Conservation (phyloP, 495 filamentous ascomycete genomes). For the Cercophora newfieldiana region DNA sequence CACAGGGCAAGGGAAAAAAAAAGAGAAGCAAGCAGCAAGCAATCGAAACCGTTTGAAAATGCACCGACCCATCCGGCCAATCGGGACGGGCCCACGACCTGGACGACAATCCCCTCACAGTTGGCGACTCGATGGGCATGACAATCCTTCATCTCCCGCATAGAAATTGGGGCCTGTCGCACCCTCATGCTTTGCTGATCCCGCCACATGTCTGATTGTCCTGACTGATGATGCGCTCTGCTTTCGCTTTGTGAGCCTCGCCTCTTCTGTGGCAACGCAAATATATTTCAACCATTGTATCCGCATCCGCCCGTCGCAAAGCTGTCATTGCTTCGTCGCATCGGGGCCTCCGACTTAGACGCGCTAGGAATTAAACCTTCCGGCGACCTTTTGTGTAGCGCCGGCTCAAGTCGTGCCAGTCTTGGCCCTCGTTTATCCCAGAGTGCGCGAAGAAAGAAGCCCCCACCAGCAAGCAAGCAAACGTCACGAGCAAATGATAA, state of each 20-base stretch:
- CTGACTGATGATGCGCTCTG: not conserved
- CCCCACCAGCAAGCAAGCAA: not conserved
- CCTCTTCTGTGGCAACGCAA: not conserved
- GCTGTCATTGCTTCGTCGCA: not conserved
- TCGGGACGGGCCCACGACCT: not conserved
- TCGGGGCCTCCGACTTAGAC: not conserved
- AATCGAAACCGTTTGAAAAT: not conserved
- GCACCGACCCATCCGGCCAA: not conserved
- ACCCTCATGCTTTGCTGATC: not conserved
- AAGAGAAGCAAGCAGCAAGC: not conserved
- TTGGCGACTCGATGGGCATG: not conserved
- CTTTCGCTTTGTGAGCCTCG: not conserved
- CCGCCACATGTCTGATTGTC: not conserved
- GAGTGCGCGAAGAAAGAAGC: not conserved
- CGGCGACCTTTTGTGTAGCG: not conserved
- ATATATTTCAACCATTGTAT: not conserved
- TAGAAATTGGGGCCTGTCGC: not conserved
- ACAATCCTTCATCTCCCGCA: not conserved
- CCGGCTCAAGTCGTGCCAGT: not conserved
- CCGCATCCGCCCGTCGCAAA: not conserved
- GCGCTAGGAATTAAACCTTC: not conserved
- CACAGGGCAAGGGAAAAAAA: not conserved
- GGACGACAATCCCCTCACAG: not conserved
- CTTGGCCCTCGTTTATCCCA: not conserved
- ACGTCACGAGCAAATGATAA: not conserved